Percentiles rank a stretch among this genome's conserved stretches.
These are phyloP conservation scores for Monosporascus sp. DNA, from an alignment of 2,329 filamentous ascomycete genomes.

Conservation along the genomic window DNA sequence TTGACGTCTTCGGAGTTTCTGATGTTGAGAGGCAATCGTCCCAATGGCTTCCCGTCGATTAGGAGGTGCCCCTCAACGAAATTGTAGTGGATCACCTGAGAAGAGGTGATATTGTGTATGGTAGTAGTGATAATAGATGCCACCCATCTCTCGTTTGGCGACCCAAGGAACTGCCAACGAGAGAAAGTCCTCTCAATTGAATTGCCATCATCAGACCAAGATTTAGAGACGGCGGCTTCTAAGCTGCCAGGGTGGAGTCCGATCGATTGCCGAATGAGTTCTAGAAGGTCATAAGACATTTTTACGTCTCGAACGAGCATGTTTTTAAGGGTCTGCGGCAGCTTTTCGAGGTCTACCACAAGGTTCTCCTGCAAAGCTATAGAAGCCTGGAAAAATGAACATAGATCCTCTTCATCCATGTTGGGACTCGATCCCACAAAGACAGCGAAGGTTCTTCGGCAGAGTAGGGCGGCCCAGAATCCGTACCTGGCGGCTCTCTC, in stretches of 20 bases:
- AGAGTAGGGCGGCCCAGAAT: conserved; percentile 53
- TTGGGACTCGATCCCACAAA: conserved; percentile 2
- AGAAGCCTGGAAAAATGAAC: conserved; percentile 17
- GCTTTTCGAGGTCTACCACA: conserved; percentile 26
- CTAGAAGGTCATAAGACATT: conserved; percentile 32
- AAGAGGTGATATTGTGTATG: neutral
- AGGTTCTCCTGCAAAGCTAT: conserved; percentile 41
- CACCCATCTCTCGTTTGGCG: conserved; percentile 19
- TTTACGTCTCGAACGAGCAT: conserved; percentile 43
- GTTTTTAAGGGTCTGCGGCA: conserved; percentile 29
- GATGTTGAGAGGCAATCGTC: conserved; percentile 47
- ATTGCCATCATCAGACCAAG: conserved; percentile 35
- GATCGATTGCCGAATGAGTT: conserved; percentile 31
- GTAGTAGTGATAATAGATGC: conserved; percentile 5
- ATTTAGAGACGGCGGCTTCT: conserved; percentile 27
- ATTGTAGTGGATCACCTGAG: conserved; percentile 29
- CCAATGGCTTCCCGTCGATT: conserved; percentile 29
- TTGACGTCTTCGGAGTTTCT: conserved; percentile 35
- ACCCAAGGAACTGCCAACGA: conserved; percentile 25
- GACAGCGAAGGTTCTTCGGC: conserved; percentile 25
- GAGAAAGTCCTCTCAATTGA: conserved; percentile 12
- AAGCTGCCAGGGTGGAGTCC: conserved; percentile 5
- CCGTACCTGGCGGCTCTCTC: conserved; percentile 37
- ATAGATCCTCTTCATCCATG: conserved; percentile 12
- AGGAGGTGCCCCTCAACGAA: conserved; percentile 29